Evolutionary conservation across 1,284 basidiomycete genomes (phyloP), one percentile per base, ranked within the genome.

Genomic region (Volvariella surrecta): DNA sequence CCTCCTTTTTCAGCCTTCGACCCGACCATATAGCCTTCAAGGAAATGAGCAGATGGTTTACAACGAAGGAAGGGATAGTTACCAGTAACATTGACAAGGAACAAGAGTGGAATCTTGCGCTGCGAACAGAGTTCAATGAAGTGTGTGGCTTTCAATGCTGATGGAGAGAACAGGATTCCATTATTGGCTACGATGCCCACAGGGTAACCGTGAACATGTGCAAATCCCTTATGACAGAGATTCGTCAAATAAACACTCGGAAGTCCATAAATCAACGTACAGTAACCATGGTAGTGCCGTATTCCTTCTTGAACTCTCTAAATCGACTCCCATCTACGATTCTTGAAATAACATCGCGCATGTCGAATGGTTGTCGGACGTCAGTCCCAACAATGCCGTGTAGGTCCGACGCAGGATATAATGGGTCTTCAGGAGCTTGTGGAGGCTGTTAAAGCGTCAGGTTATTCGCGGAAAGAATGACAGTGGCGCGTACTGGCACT

Each of bases 101-200:
- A 97, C 18, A 97, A 71, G 7, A 97, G 66, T 0, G 94, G 93
- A 42, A 95, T 91, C 53, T 77, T 75, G 15, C 93, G 74, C 62
- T 97, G 94, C 6, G 89, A 92, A 60, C 93, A 97, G 3, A 96
- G 74, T 60, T 96, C 79, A 49, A 97, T 95, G 59, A 97, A 96
- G 58, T 95, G 91, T 2, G 92, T 90, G 10, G 92, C 91, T 62
- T 97, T 96, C 45, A 93, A 66, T 1, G 93, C 93, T 1, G 91
- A 92, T 3, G 90, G 89, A 3, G 91, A 94, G 64, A 97, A 92
- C 18, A 97, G 68, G 46, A 96, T 92, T 49, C 93, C 93, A 55
- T 94, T 94, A 66, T 97, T 97, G 32, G 85, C 94, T 28, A 95
- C 75, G 49, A 95, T 91, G 4, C 89, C 90, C 30, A 92, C 87